A percentile compares a stretch with the other conserved stretches of the same genome.
These are phyloP conservation scores for Saccharomyces mikatae DNA, from an alignment of 805 yeast genomes.

Conservation along the genomic window DNA sequence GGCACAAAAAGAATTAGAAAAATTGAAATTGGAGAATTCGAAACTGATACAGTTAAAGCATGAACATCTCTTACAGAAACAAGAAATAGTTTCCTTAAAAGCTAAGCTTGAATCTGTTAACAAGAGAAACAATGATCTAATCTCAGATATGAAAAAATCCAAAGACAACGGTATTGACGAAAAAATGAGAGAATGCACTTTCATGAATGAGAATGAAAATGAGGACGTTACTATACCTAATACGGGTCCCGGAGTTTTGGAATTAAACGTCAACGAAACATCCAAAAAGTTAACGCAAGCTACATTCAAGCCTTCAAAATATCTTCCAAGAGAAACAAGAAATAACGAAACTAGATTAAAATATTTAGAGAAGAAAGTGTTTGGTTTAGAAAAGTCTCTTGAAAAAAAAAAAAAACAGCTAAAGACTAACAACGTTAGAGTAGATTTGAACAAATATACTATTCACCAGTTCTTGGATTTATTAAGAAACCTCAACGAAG, in stretches of 20 bases:
- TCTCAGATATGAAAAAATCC: background rate
- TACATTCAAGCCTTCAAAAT: background rate
- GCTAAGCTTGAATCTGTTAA: background rate
- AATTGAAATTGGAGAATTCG: background rate
- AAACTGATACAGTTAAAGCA: background rate
- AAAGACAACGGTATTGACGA: background rate
- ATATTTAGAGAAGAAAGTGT: background rate
- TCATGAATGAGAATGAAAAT: background rate
- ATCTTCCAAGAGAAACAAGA: background rate
- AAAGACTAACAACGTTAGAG: background rate
- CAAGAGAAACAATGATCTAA: background rate
- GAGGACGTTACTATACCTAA: background rate
- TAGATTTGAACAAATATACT: background rate
- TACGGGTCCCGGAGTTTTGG: background rate
- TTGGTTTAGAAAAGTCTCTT: background rate
- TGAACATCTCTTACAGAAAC: background rate
- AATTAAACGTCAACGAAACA: background rate
- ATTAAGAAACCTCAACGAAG: background rate
- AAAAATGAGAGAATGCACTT: background rate
- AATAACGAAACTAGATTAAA: background rate
- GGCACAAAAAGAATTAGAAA: background rate
- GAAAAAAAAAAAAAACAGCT: background rate
- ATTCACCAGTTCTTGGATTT: background rate
- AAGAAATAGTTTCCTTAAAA: background rate
- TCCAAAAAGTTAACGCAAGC: background rate